phyloP scores from a whole-genome alignment of 139 green algal species.

The Chlamydomonas schloesseri region DNA sequence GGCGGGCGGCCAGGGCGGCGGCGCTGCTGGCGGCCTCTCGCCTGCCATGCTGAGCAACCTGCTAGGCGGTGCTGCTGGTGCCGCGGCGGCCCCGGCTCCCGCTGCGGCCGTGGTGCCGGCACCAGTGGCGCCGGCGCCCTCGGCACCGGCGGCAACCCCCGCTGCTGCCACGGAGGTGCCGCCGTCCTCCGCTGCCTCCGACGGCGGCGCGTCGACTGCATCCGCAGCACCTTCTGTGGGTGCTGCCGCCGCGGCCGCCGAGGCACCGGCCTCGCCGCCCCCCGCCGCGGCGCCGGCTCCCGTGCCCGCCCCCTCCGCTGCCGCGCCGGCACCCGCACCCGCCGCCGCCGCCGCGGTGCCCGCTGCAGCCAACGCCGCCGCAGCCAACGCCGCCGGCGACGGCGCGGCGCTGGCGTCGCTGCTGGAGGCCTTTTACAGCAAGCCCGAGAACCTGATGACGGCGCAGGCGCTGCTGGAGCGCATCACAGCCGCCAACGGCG shows the following conservation, averaged over 20 bases:
- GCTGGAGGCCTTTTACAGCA: conserved; percentile 28
- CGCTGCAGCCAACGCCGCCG: not conserved
- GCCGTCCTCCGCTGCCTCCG: too few relatives aligned
- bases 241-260: too few relatives aligned
- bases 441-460: conserved; percentile 14
- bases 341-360: not conserved
- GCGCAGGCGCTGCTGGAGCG: conserved; percentile 23
- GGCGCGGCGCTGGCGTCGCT: conserved; percentile 8
- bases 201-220: not conserved
- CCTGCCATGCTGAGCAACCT: conserved; percentile 8
- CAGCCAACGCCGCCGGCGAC: not conserved
- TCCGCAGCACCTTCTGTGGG: not conserved
- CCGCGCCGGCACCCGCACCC: not conserved
- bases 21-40: not conserved
- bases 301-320: not conserved
- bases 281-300: too few relatives aligned
- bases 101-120: not conserved
- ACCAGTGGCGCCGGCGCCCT: not conserved
- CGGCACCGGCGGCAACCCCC: not conserved
- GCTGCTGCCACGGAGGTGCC: not conserved
- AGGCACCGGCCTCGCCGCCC: too few relatives aligned
- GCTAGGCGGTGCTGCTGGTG: not conserved
- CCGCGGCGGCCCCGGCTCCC: not conserved
- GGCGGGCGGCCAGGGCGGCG: not conserved
- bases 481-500: not conserved